Percentiles rank a stretch among this genome's conserved stretches.
These are phyloP conservation scores for Ophiostoma sp. DNA, from an alignment of 2,329 filamentous ascomycete genomes.

Conservation along the genomic window DNA sequence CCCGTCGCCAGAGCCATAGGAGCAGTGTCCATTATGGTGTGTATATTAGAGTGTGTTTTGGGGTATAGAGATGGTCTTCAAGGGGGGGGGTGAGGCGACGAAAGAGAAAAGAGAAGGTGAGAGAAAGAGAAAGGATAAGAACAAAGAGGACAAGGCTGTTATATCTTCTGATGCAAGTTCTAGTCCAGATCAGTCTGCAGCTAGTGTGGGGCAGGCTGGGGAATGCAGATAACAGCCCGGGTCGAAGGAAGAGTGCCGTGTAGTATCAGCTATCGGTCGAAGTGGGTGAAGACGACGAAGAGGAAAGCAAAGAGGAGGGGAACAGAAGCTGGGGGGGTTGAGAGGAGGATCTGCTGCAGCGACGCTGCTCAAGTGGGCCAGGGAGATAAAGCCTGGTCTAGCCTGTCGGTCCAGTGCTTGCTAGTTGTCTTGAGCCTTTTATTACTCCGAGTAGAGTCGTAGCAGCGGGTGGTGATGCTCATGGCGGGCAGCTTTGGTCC, in stretches of 20 bases:
- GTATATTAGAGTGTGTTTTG: neutral
- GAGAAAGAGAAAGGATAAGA: neutral
- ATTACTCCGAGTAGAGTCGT: neutral
- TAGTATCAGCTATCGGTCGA: neutral
- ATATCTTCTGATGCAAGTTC: neutral
- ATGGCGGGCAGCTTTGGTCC: neutral
- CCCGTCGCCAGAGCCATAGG: neutral
- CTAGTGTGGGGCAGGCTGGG: neutral
- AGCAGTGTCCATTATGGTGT: neutral
- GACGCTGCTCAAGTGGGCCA: neutral
- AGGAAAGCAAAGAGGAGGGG: neutral
- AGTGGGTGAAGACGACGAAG: neutral
- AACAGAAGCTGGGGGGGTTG: neutral
- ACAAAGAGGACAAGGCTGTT: neutral
- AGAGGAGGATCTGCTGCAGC: neutral
- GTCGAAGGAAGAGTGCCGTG: neutral
- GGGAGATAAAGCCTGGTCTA: slow-evolving; percentile 4
- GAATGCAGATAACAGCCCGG: neutral
- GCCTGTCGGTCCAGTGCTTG: neutral
- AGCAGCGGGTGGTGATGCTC: slow-evolving; percentile 2
- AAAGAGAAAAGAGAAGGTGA: neutral
- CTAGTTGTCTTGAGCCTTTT: neutral
- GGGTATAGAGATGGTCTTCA: neutral
- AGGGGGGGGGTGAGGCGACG: neutral
- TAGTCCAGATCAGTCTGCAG: neutral